Conservation (phyloP, 495 filamentous ascomycete species). For the Penicillium ochrochloron region DNA sequence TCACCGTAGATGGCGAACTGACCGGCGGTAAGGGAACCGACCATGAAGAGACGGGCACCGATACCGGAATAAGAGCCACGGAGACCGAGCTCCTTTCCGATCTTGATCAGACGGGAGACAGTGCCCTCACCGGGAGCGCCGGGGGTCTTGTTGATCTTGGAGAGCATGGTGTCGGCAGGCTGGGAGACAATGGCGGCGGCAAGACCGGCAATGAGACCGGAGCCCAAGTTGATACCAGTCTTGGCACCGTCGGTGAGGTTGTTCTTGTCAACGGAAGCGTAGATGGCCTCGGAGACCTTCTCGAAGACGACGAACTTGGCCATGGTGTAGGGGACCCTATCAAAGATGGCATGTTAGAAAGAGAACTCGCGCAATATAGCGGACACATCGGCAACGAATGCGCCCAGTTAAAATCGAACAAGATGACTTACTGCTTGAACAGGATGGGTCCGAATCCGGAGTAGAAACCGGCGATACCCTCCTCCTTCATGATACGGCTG, state of each 20-base stretch:
- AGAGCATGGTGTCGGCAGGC: constrained; percentile 98
- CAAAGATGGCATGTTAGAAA: constrained; percentile 15
- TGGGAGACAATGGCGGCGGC: constrained; percentile 95
- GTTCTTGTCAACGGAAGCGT: constrained; percentile 74
- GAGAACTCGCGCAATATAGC: not conserved
- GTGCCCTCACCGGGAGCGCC: constrained; percentile 95
- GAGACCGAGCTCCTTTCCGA: constrained; percentile 90
- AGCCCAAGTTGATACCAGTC: constrained; percentile 91
- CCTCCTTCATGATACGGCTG: constrained; percentile 80
- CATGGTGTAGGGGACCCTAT: constrained; percentile 98
- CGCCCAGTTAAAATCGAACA: not conserved
- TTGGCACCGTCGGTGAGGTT: constrained; percentile 71
- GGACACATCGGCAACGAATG: not conserved
- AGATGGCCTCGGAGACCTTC: constrained; percentile 87
- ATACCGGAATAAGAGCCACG: constrained; percentile 89
- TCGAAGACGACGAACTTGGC: constrained; percentile 99
- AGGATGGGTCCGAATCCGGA: constrained; percentile 91
- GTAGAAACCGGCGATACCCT: constrained; percentile 91
- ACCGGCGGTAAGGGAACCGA: constrained; percentile 81
- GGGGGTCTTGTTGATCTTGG: constrained; percentile 99
- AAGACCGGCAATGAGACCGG: constrained; percentile 96
- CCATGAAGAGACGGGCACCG: constrained; percentile 67
- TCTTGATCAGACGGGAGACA: constrained; percentile 89
- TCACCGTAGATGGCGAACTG: constrained; percentile 97
- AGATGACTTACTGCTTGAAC: constrained; percentile 83